Evolutionary conservation across 768 basidiomycete genomes (phyloP).

Genomic region (Pisolithus tinctorius): DNA sequence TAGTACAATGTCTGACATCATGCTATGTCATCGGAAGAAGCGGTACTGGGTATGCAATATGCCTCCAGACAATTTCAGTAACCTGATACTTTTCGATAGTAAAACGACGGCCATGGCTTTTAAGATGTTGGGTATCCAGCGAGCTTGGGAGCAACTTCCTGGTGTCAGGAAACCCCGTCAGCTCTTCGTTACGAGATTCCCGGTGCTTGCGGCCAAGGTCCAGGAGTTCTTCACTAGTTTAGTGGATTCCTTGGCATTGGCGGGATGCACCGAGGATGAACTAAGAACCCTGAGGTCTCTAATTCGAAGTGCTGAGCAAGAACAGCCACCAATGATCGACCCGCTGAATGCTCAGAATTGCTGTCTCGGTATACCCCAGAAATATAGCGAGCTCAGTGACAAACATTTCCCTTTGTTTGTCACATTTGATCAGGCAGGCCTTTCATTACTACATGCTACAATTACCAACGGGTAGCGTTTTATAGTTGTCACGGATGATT

Average conservation of each 20-base stretch:
- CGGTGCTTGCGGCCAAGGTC: constrained; percentile 55
- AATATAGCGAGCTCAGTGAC: constrained; percentile 47
- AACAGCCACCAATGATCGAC: constrained; percentile 21
- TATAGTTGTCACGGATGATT: constrained; percentile 4
- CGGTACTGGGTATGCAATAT: constrained; percentile 51
- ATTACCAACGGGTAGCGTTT: not conserved
- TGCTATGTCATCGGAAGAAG: constrained; percentile 60
- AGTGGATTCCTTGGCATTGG: constrained; percentile 32
- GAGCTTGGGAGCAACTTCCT: constrained; percentile 34
- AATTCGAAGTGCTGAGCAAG: not conserved
- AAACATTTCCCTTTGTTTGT: constrained; percentile 59
- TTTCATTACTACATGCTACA: not conserved
- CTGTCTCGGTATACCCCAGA: constrained; percentile 35
- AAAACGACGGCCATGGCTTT: constrained; percentile 68
- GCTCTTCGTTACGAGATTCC: constrained; percentile 61
- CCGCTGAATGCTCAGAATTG: constrained; percentile 8
- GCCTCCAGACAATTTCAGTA: not conserved
- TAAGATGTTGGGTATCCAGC: constrained; percentile 59
- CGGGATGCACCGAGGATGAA: constrained; percentile 19
- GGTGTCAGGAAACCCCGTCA: constrained; percentile 45
- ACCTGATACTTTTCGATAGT: constrained; percentile 22
- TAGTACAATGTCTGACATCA: constrained; percentile 49
- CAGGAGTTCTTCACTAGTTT: constrained; percentile 52
- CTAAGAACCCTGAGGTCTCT: no score
- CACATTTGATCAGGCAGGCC: constrained; percentile 49